phyloP scores from a whole-genome alignment of 805 yeast species.

The Metschnikowia colocasiae region DNA sequence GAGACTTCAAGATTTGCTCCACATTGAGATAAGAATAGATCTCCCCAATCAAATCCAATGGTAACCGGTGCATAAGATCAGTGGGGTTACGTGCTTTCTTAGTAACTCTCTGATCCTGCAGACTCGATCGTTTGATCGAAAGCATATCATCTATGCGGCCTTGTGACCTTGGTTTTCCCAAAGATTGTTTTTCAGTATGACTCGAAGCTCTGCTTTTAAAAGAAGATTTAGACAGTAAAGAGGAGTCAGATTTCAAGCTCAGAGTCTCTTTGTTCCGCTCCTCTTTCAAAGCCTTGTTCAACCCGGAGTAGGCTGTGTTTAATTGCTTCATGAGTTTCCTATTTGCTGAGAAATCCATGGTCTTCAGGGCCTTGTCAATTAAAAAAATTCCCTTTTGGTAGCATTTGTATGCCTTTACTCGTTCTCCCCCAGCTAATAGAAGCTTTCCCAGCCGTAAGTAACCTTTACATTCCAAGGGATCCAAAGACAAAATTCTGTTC shows the following conservation, averaged over 20 bases:
- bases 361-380: constrained; percentile 30
- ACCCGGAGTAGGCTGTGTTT: constrained; percentile 20
- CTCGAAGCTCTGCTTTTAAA: not conserved
- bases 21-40: constrained; percentile 25
- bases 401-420: constrained; percentile 33
- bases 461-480: constrained; percentile 49
- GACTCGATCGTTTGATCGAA: constrained; percentile 17
- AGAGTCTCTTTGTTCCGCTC: not conserved
- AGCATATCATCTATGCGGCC: constrained; percentile 18
- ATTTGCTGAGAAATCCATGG: constrained; percentile 28
- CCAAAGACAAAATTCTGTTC: constrained; percentile 27
- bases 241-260: not conserved
- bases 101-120: not conserved
- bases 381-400: constrained; percentile 36
- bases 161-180: not conserved
- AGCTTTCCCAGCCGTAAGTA: constrained; percentile 45
- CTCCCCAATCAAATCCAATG: constrained; percentile 28
- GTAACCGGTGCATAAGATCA: constrained; percentile 30
- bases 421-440: constrained; percentile 20
- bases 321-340: constrained; percentile 28
- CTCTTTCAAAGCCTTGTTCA: constrained; percentile 24
- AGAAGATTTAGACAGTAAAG: not conserved
- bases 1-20: constrained; percentile 25
- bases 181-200: not conserved
- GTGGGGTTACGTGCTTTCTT: constrained; percentile 1